Percentiles rank a stretch among this genome's conserved stretches.
These are phyloP conservation scores for Blastobotrys persicus DNA, from an alignment of 1,139 yeast species.

Conservation along the genomic window DNA sequence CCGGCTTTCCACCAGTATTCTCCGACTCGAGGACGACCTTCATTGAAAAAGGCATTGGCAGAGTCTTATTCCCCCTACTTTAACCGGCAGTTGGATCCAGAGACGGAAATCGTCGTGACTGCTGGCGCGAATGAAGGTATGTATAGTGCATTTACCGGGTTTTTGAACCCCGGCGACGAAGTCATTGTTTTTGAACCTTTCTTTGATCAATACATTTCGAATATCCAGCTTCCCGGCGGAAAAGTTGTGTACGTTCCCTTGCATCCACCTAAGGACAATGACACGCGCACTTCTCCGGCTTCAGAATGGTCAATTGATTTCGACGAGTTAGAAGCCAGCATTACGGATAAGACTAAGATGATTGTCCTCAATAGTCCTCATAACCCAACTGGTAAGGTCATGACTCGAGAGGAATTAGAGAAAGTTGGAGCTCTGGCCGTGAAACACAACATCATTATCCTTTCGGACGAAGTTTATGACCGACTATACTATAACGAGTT, in stretches of 20 bases:
- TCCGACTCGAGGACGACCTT: conserved; percentile 83
- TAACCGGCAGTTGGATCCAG: conserved; percentile 53
- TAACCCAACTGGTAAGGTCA: conserved; percentile 92
- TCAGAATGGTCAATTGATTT: conserved; percentile 86
- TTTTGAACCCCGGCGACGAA: conserved; percentile 84
- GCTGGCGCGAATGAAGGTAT: conserved; percentile 98
- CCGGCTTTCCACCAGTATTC: conserved; percentile 88
- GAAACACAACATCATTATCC: conserved; percentile 67
- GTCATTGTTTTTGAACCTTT: conserved; percentile 97
- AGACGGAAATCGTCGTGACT: conserved; percentile 73
- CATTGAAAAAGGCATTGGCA: conserved; percentile 65
- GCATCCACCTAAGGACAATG: conserved; percentile 76
- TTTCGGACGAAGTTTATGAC: conserved; percentile 95
- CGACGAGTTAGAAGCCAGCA: conserved; percentile 66
- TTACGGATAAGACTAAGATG: conserved; percentile 74
- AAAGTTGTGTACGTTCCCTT: conserved; percentile 81
- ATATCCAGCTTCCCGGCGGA: conserved; percentile 91
- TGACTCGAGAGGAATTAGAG: conserved; percentile 67
- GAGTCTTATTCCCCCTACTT: conserved; percentile 67
- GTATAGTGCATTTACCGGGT: conserved; percentile 78
- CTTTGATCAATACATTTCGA: conserved; percentile 93
- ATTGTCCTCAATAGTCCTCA: conserved; percentile 91
- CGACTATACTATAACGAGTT: conserved; percentile 73
- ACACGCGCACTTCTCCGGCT: conserved; percentile 64
- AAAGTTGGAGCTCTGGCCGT: conserved; percentile 80